These are phyloP conservation scores for Colletotrichum incanum DNA, from an alignment of 2,329 filamentous ascomycete species.

Conservation along the genomic window DNA sequence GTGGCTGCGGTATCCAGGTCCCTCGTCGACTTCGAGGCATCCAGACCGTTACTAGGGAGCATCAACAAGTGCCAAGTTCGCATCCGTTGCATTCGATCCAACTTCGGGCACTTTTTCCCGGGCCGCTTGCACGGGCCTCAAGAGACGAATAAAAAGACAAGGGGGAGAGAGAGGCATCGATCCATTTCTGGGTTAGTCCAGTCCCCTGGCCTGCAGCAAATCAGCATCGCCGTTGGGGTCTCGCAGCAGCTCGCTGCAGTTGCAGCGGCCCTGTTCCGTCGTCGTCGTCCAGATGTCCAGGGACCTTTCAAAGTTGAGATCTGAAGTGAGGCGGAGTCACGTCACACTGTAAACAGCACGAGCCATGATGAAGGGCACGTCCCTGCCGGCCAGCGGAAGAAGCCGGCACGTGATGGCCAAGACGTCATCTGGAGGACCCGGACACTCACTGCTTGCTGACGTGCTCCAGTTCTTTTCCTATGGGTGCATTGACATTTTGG, in stretches of 20 bases:
- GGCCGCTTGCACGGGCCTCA: slow-evolving; percentile 2
- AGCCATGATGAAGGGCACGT: neutral
- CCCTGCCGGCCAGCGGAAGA: neutral
- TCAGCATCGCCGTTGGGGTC: slow-evolving; percentile 2
- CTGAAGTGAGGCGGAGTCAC: slow-evolving; percentile 2
- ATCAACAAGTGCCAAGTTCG: neutral
- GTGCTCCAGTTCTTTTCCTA: neutral
- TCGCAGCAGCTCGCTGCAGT: neutral
- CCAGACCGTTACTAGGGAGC: neutral
- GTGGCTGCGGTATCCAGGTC: neutral
- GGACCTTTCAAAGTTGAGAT: neutral
- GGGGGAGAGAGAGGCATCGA: neutral
- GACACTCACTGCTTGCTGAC: neutral
- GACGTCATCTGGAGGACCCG: slow-evolving; percentile 28
- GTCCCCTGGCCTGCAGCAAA: slow-evolving; percentile 1
- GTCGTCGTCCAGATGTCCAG: neutral
- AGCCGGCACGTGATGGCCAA: slow-evolving; percentile 6
- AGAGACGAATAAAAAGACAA: neutral
- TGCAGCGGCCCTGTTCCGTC: slow-evolving; percentile 8
- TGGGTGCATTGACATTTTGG: slow-evolving; percentile 5
- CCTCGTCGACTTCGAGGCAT: neutral
- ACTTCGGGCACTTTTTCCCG: slow-evolving; percentile 3
- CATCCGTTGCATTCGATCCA: neutral
- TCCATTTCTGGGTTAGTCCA: neutral
- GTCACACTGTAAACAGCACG: neutral